Percentiles rank a stretch among this genome's conserved stretches.
These are phyloP conservation scores for Ascochyta fabae DNA, from an alignment of 2,329 filamentous ascomycete species.

Conservation along the genomic window DNA sequence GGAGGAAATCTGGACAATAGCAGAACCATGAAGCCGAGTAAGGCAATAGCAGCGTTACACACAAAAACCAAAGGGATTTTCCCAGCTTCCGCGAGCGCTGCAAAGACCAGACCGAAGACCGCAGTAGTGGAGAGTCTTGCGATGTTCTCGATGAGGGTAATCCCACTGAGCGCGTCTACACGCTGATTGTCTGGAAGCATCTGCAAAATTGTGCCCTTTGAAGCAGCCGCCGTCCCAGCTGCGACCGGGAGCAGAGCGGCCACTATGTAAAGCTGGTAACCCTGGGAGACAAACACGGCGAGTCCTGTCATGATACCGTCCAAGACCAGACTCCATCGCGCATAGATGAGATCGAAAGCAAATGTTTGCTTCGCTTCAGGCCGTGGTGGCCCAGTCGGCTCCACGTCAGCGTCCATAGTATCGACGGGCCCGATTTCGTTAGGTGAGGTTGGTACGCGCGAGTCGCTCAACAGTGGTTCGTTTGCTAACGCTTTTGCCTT, in stretches of 20 bases:
- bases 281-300: constrained; percentile 65
- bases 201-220: constrained; percentile 75
- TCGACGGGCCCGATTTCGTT: constrained; percentile 54
- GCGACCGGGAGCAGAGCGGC: constrained; percentile 71
- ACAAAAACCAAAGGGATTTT: constrained; percentile 69
- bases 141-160: constrained; percentile 74
- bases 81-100: constrained; percentile 65
- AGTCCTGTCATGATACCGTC: constrained; percentile 70
- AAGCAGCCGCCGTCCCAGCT: constrained; percentile 71
- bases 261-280: constrained; percentile 74
- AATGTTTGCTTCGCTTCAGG: constrained; percentile 56
- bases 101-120: constrained; percentile 72
- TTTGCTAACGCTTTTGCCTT: constrained; percentile 15
- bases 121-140: constrained; percentile 67
- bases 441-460: constrained; percentile 29
- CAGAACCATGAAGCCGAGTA: constrained; percentile 58
- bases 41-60: constrained; percentile 67
- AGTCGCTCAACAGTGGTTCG: constrained; percentile 26
- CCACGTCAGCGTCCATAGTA: constrained; percentile 55
- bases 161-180: constrained; percentile 70
- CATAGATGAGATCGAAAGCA: constrained; percentile 71
- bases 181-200: constrained; percentile 69
- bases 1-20: constrained; percentile 56
- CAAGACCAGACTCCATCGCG: constrained; percentile 68
- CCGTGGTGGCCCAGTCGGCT: constrained; percentile 52